These are phyloP conservation scores for Chalciporus chontae DNA, from an alignment of 768 basidiomycete species.

Conservation along the genomic window DNA sequence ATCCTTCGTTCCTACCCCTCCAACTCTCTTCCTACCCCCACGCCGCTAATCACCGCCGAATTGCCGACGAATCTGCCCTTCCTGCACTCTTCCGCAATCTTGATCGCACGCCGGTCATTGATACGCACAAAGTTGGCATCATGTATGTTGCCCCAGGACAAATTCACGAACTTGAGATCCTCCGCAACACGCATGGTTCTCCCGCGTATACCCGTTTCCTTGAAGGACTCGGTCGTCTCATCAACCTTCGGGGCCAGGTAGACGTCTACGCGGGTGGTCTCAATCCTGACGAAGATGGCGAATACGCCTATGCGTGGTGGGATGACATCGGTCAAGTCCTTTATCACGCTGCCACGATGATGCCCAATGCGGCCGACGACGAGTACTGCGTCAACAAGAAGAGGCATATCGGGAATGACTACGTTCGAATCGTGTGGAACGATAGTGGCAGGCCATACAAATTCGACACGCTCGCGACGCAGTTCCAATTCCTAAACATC, in stretches of 20 bases:
- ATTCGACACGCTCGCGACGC: conserved; percentile 88
- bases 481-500: conserved; percentile 97
- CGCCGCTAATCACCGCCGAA: conserved; percentile 36
- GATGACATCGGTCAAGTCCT: conserved; percentile 94
- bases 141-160: conserved; percentile 96
- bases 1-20: conserved; percentile 81
- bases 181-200: conserved; percentile 88
- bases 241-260: conserved; percentile 83
- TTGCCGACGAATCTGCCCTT: conserved; percentile 53
- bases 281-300: conserved; percentile 88
- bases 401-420: conserved; percentile 95
- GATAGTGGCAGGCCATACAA: conserved; percentile 87
- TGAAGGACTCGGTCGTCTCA: conserved; percentile 82
- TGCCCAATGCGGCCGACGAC: conserved; percentile 77
- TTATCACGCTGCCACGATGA: conserved; percentile 95
- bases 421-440: conserved; percentile 95
- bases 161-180: conserved; percentile 76
- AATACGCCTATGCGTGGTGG: conserved; percentile 99
- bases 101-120: conserved; percentile 89
- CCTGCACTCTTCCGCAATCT: conserved; percentile 61
- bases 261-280: conserved; percentile 93
- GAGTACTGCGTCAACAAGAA: conserved; percentile 82
- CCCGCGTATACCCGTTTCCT: conserved; percentile 94
- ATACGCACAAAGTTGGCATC: conserved; percentile 95
- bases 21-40: conserved; percentile 79